These are phyloP conservation scores for Kalmusia sp. DNA, from an alignment of 2,329 filamentous ascomycete species.

Conservation along the genomic window DNA sequence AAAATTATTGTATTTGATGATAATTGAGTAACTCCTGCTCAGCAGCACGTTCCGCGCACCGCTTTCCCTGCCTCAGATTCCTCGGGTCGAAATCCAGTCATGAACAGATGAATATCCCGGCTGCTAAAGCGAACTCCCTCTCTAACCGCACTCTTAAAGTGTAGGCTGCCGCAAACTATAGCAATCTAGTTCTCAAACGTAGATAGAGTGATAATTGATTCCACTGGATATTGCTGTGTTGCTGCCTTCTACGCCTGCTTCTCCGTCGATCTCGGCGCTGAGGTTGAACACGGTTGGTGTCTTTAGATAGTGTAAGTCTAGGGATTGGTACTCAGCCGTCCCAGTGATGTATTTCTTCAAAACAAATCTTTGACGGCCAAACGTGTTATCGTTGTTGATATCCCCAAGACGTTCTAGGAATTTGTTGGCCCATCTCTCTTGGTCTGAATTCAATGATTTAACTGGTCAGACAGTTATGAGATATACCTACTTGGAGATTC, in stretches of 20 bases:
- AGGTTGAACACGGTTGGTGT: neutral
- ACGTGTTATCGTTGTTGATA: conserved; percentile 10
- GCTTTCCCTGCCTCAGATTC: conserved; percentile 1
- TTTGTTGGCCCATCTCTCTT: conserved; percentile 12
- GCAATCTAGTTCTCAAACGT: neutral
- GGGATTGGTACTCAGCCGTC: neutral
- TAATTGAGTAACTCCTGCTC: too few relatives aligned
- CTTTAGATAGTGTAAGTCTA: neutral
- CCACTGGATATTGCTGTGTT: conserved; percentile 19
- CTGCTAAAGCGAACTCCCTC: conserved; percentile 8
- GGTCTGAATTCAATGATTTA: conserved; percentile 11
- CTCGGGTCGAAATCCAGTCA: conserved; percentile 13
- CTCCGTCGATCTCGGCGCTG: conserved; percentile 5
- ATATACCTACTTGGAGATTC: conserved; percentile 11
- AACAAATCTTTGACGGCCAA: conserved; percentile 4
- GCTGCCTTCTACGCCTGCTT: conserved; percentile 14
- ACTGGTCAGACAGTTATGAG: neutral
- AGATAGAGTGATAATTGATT: neutral
- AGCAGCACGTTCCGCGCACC: conserved; percentile 6
- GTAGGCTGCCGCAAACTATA: conserved; percentile 16
- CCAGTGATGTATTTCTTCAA: neutral
- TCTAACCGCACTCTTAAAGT: conserved; percentile 17
- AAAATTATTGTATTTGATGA: too few relatives aligned
- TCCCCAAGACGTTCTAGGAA: conserved; percentile 7
- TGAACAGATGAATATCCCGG: conserved; percentile 12